Conservation (phyloP, 2,329 filamentous ascomycete genomes). For the Fusarium sp. region DNA sequence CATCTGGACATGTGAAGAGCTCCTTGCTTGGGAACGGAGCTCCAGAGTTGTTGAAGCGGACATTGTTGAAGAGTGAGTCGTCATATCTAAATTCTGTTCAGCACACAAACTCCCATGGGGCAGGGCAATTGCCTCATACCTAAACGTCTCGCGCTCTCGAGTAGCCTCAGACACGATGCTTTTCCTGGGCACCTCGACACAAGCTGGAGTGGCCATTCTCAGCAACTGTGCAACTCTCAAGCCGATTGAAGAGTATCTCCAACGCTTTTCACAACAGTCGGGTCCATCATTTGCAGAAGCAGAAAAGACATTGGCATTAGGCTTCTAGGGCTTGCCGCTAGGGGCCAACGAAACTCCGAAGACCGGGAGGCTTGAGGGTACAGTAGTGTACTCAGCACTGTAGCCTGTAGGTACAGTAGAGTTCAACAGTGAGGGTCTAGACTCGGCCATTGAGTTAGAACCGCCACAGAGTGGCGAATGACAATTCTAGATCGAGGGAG, state of each 20-base stretch:
- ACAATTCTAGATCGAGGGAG: no score
- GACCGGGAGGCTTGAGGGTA: conserved; percentile 1
- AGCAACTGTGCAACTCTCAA: background rate
- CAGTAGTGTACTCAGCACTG: no score
- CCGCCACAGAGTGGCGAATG: conserved; percentile 8
- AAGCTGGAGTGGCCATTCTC: conserved; percentile 6
- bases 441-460: conserved; percentile 10
- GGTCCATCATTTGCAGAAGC: background rate
- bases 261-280: background rate
- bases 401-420: no score
- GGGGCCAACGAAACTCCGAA: conserved; percentile 7
- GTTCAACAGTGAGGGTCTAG: conserved; percentile 14
- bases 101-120: background rate
- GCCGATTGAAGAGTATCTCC: background rate
- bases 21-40: conserved; percentile 36
- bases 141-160: conserved; percentile 49
- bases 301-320: background rate
- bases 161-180: conserved; percentile 39
- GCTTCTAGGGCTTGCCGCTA: background rate
- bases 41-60: conserved; percentile 42
- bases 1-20: conserved; percentile 48
- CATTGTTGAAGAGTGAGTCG: conserved; percentile 18
- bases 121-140: conserved; percentile 27
- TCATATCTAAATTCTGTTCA: conserved; percentile 7
- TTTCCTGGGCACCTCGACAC: conserved; percentile 14